Conservation (phyloP, 2,329 filamentous ascomycete species). For the Alternaria sp. region DNA sequence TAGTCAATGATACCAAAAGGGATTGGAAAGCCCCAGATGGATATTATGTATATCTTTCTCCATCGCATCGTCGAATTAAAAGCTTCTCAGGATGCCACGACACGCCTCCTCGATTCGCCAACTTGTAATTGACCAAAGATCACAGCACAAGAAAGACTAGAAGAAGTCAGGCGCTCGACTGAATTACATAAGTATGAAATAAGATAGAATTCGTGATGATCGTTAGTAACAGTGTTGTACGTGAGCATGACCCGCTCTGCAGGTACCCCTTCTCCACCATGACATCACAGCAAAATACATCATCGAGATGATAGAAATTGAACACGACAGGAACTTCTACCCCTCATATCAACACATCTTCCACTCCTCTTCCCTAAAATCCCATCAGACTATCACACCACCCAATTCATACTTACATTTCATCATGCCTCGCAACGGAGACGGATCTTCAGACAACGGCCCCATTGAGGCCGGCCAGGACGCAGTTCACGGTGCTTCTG, state of each 20-base stretch:
- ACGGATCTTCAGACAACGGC: constrained; percentile 52
- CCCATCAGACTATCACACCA: not conserved
- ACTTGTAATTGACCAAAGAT: not conserved
- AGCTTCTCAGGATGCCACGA: not conserved
- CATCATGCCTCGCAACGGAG: constrained; percentile 53
- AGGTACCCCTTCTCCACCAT: constrained; percentile 14
- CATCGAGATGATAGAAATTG: constrained; percentile 9
- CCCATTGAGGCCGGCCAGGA: constrained; percentile 47
- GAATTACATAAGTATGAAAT: not conserved
- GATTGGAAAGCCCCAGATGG: not conserved
- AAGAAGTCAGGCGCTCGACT: not conserved
- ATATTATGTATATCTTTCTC: not conserved
- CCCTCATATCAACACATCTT: not conserved
- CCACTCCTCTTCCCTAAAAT: not conserved
- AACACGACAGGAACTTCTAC: not conserved
- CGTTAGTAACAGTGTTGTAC: not conserved
- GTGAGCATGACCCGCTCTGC: not conserved
- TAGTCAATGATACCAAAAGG: not conserved
- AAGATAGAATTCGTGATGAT: not conserved
- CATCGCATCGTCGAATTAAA: not conserved
- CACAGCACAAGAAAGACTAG: not conserved
- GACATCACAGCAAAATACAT: constrained; percentile 14
- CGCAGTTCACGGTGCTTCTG: constrained; percentile 47
- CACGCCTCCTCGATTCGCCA: not conserved
- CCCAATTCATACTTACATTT: not conserved